Base-by-base conservation (phyloP, 345 rosid genomes). In the Passiflora organensis region DNA sequence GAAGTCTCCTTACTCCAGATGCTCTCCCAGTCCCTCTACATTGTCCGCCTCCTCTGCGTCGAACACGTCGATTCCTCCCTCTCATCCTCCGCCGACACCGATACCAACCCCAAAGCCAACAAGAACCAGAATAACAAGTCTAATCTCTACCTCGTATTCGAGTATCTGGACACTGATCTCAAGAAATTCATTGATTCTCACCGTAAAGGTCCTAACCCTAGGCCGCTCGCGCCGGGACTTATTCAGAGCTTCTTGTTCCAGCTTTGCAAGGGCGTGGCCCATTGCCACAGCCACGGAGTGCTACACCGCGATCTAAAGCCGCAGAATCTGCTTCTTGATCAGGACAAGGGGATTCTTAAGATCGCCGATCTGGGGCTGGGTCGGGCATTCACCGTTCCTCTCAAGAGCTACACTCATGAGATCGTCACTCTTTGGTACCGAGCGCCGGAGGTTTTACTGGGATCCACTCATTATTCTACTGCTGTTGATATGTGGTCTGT, bases 401-500 rank as follows among this genome's bases (percentile, higher is more conserved):
- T 91, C 17, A 91, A 91, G 80, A 74, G 88, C 20, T 91, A 86
- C 38, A 88, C 96, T 1, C 98, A 88, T 28, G 98, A 91, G 84
- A 84, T 84, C 13, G 96, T 91, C 13, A 88, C 95, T 32, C 98
- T 91, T 53, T 91, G 98, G 98, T 88, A 91, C 47, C 64, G 96
- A 49, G 95, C 98, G 25, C 96, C 98, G 0, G 98, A 91, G 70
- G 96, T 88, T 45, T 73, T 91, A 63, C 88, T 91, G 38, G 96
- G 96, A 0, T 82, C 87, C 6, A 72, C 89, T 50, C 93, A 84
- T 51, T 88, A 91, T 48, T 91, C 98, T 21, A 84, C 90, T 4
- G 95, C 73, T 17, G 96, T 88, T 14, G 98, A 91, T 24, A 86
- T 91, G 71, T 91, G 98, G 98, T 91, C 98, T 15, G 96, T 91